Evolutionary conservation across 1,139 yeast species (phyloP).

Genomic region (Suhomyces yuchorum): DNA sequence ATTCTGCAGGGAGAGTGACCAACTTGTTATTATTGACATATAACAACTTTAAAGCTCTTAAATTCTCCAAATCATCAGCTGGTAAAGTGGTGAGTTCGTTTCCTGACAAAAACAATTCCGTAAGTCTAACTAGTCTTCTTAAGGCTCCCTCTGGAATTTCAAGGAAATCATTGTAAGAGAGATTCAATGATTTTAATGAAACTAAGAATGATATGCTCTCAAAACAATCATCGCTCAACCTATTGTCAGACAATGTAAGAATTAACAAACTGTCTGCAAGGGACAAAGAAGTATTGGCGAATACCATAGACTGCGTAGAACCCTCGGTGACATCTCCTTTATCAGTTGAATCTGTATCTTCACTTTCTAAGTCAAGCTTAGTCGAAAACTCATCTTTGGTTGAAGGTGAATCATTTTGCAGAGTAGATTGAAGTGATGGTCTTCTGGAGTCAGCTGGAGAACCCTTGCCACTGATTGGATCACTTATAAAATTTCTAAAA

Average conservation of each 20-base stretch:
- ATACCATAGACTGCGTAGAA: conserved; percentile 13
- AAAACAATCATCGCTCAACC: conserved; percentile 76
- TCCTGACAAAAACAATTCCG: conserved; percentile 80
- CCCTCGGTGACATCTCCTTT: conserved; percentile 7
- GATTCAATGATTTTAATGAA: conserved; percentile 64
- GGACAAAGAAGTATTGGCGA: conserved; percentile 24
- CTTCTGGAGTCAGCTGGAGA: conserved; percentile 14
- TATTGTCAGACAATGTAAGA: conserved; percentile 79
- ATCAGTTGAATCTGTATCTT: conserved; percentile 6
- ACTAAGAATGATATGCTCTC: conserved; percentile 63
- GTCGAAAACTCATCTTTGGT: conserved; percentile 1
- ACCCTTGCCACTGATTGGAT: conserved; percentile 9
- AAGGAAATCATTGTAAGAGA: conserved; percentile 79
- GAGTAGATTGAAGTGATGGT: conserved; percentile 15
- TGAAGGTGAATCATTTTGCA: conserved; percentile 8
- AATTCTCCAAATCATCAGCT: conserved; percentile 74
- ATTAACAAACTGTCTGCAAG: conserved; percentile 56
- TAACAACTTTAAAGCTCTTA: conserved; percentile 60
- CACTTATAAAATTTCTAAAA: conserved; percentile 19
- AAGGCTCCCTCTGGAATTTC: conserved; percentile 80
- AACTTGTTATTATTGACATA: conserved; percentile 82
- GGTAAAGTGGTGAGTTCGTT: conserved; percentile 79
- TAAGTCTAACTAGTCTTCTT: conserved; percentile 56
- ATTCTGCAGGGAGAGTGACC: conserved; percentile 86
- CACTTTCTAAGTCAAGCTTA: conserved; percentile 5